Percentiles rank a stretch among this genome's conserved stretches.
Conservation (phyloP, 140 eudicot genomes). For the Bidens hawaiensis region DNA sequence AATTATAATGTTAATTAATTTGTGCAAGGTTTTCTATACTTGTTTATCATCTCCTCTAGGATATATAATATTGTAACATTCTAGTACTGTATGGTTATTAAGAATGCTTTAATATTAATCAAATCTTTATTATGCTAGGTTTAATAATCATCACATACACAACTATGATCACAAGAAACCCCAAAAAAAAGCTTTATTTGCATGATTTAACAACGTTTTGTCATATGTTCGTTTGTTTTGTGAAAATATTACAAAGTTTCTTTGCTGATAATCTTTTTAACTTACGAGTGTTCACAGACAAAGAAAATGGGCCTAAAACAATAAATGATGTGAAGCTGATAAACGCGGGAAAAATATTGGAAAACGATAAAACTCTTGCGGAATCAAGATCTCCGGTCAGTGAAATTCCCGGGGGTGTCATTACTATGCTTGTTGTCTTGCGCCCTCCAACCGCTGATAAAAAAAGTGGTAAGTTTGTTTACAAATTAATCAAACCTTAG, state of each 20-base stretch:
- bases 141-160: not conserved
- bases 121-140: not conserved
- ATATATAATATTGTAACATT: not conserved
- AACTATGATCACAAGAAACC: not conserved
- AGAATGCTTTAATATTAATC: not conserved
- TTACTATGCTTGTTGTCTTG: constrained; percentile 46
- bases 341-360: constrained; percentile 44
- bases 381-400: constrained; percentile 35
- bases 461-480: constrained; percentile 26
- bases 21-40: not conserved
- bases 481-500: not conserved
- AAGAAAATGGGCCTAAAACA: constrained; percentile 29
- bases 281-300: constrained; percentile 12
- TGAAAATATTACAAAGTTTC: too few species aligned
- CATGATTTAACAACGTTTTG: not conserved
- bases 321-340: constrained; percentile 43
- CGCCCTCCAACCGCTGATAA: constrained; percentile 35
- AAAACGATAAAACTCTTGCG: constrained; percentile 36
- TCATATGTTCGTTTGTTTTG: not conserved
- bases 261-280: not conserved
- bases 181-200: not conserved
- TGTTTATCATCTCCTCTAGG: not conserved
- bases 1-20: not conserved
- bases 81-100: not conserved
- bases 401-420: constrained; percentile 38